These are phyloP conservation scores for Colletotrichum gloeosporioides DNA, from an alignment of 2,329 filamentous ascomycete species.

Conservation along the genomic window DNA sequence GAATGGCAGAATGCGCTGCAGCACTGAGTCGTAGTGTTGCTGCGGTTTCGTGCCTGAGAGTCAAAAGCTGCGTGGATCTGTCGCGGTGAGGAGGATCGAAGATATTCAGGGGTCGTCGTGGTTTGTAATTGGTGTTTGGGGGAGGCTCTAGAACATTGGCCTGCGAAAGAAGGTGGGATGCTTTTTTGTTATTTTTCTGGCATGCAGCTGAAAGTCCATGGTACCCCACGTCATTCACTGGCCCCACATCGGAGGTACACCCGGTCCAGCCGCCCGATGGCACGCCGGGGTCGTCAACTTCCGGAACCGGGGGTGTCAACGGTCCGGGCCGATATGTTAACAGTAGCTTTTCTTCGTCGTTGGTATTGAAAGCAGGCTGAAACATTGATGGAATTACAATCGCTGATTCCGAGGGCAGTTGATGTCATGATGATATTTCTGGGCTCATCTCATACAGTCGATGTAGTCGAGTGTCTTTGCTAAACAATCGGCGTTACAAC, in stretches of 20 bases:
- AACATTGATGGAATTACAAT: not conserved
- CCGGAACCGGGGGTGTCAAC: constrained; percentile 6
- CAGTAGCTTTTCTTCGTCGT: not conserved
- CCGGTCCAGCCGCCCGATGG: not conserved
- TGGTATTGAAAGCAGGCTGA: not conserved
- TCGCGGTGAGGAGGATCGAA: not conserved
- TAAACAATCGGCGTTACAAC: not conserved
- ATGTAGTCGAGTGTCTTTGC: not conserved
- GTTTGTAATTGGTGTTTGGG: not conserved
- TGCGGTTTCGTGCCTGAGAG: not conserved
- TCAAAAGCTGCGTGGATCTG: not conserved
- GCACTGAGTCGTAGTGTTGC: not conserved
- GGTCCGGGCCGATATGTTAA: not conserved
- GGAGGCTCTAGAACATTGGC: not conserved
- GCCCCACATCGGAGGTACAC: not conserved
- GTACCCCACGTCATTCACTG: constrained; percentile 15
- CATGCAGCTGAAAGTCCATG: not conserved
- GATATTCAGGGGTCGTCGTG: constrained; percentile 7
- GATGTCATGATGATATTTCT: not conserved
- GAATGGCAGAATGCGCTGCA: not conserved
- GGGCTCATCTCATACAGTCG: not conserved
- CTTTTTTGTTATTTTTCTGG: constrained; percentile 15
- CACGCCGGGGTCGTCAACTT: not conserved
- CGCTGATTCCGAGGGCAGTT: not conserved
- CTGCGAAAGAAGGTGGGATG: constrained; percentile 1